These are phyloP conservation scores for Botrytis medusae DNA, from an alignment of 2,329 filamentous ascomycete species.

Conservation along the genomic window DNA sequence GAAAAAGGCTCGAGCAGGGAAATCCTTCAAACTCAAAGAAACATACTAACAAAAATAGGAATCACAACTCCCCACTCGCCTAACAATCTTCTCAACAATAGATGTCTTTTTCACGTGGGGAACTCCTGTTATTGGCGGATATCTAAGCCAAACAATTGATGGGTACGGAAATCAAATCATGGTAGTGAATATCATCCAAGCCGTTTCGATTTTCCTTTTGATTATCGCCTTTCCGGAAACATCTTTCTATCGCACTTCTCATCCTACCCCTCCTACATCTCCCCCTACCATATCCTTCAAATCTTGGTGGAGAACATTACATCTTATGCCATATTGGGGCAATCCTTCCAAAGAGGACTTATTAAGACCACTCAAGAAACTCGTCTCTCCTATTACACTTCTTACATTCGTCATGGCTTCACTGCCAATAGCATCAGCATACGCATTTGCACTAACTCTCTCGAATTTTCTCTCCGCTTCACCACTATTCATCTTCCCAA, in stretches of 20 bases:
- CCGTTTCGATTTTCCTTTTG: conserved; percentile 49
- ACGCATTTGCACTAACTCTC: conserved; percentile 48
- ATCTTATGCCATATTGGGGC: conserved; percentile 25
- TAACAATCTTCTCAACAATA: neutral
- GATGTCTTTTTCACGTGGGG: conserved; percentile 50
- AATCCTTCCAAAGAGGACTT: conserved; percentile 30
- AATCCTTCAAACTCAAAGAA: neutral
- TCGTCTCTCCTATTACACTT: conserved; percentile 50
- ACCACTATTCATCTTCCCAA: conserved; percentile 46
- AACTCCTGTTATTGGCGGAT: conserved; percentile 53
- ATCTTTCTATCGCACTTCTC: conserved; percentile 47
- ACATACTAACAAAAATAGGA: neutral
- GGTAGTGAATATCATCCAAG: conserved; percentile 51
- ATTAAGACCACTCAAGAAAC: conserved; percentile 42
- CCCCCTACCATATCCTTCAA: conserved; percentile 20
- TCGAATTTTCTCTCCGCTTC: conserved; percentile 49
- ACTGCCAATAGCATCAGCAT: conserved; percentile 49
- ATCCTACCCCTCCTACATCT: conserved; percentile 6
- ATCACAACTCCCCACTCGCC: conserved; percentile 35
- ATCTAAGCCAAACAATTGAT: conserved; percentile 44
- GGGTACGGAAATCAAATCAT: conserved; percentile 52
- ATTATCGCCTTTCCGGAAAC: conserved; percentile 54
- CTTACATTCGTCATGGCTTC: conserved; percentile 49
- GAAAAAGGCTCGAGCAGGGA: neutral
- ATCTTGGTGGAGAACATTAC: conserved; percentile 13